Percentiles rank a stretch among this genome's conserved stretches.
These are phyloP conservation scores for Trichothecium sympodiale DNA, from an alignment of 2,329 filamentous ascomycete species.

Conservation along the genomic window DNA sequence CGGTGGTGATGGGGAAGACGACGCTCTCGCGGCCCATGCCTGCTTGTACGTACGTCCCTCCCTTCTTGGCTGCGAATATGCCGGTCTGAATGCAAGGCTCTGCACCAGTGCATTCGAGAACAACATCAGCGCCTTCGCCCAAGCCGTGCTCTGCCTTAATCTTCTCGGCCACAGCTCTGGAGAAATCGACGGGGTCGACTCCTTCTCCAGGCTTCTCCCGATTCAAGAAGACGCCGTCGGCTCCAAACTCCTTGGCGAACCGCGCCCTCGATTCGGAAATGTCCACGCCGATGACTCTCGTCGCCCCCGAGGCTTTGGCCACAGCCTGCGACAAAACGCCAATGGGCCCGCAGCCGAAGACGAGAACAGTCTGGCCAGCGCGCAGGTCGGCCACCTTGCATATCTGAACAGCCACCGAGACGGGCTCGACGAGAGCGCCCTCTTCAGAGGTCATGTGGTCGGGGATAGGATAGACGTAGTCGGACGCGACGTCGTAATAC, in stretches of 20 bases:
- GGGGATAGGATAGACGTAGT: constrained; percentile 36
- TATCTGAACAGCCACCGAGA: constrained; percentile 36
- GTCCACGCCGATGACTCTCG: constrained; percentile 31
- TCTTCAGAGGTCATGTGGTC: constrained; percentile 32
- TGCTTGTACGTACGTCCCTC: constrained; percentile 38
- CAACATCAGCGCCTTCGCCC: constrained; percentile 34
- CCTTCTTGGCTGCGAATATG: constrained; percentile 29
- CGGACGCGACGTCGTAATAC: constrained; percentile 33
- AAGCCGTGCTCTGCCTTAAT: constrained; percentile 27
- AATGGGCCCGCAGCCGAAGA: constrained; percentile 38
- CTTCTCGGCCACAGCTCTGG: constrained; percentile 23
- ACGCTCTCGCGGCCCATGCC: constrained; percentile 41
- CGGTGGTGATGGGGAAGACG: constrained; percentile 36
- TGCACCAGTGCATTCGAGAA: constrained; percentile 36
- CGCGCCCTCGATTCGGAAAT: constrained; percentile 24
- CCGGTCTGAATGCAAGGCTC: constrained; percentile 35
- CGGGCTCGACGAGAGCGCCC: constrained; percentile 36
- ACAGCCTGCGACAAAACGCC: constrained; percentile 33
- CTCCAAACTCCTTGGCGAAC: constrained; percentile 28
- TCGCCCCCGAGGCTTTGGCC: constrained; percentile 29
- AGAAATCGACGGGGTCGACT: constrained; percentile 22
- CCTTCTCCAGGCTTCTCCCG: constrained; percentile 14
- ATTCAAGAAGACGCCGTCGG: constrained; percentile 28
- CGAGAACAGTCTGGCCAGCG: constrained; percentile 28
- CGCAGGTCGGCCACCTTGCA: constrained; percentile 26